Base-by-base conservation (phyloP, 2,329 filamentous ascomycete species). In the Scytalidium lignicola region DNA sequence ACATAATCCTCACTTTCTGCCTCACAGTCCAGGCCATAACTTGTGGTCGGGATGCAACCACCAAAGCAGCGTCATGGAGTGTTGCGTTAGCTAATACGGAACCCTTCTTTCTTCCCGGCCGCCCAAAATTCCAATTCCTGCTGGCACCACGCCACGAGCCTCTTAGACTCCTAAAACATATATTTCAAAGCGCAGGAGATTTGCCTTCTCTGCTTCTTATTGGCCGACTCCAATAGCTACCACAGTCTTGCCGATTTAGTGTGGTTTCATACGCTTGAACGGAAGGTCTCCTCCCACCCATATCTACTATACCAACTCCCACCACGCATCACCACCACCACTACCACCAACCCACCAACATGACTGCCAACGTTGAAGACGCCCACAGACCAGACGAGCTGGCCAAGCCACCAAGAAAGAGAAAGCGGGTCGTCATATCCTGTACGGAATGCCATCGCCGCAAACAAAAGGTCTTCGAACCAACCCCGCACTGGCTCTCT, bases 371-470 rank as follows among this genome's bases (percentile, higher is more conserved):
- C 39, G 32, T 22, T 13, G 13, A 22, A n/a, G 37, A 47, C 37
- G 12, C 17, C 19, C 39, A 10, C 13, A 20, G 18, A 7, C 37
- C 45, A n/a, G 13, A 29, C 10, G 45, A 47, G 12, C n/a, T 5
- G 7, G 42, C 44, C 29, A 49, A 46, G 22, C 72, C 74, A 17
- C 71, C 74, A 3, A 73, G 76, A 49, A 83, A 83, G 65, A 71
- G 81, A 55, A 74, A 78, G 58, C 73, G 81, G 37, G 70, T 80
- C 40, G 78, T 83, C 41, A 80, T 84, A 50, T 83, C 79, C 7
- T 85, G 81, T 57, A 80, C 75, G 10, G 80, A 85, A 60, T 85
- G 81, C 56, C 81, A 84, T 63, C 71, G 80, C 52, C 72, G 81
- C 51, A 85, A 85, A 60, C 62, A 64, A 51, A 64, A 64, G 61